These are phyloP conservation scores for Benincasa hispida DNA, from an alignment of 306 rosid species.

Conservation along the genomic window DNA sequence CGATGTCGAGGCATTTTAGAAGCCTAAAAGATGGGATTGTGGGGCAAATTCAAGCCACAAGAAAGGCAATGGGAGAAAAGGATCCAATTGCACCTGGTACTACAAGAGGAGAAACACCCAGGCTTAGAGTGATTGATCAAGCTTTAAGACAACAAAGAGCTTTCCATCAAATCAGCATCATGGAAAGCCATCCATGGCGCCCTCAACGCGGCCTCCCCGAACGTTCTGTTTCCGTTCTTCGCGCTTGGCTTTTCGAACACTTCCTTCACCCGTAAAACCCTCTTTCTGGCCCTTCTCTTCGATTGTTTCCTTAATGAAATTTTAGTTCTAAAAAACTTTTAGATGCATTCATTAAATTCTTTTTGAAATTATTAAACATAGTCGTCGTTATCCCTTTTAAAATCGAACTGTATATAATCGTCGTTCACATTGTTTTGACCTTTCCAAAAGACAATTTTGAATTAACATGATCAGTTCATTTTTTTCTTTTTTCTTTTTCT, in stretches of 20 bases:
- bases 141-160: slow-evolving; percentile 71
- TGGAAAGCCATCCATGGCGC: slow-evolving; percentile 96
- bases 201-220: slow-evolving; percentile 99
- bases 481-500: too few species aligned
- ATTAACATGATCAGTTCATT: too few species aligned
- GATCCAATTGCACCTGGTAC: slow-evolving; percentile 66
- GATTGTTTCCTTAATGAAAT: too few species aligned
- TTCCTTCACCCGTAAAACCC: slow-evolving; percentile 80
- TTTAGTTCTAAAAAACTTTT: background rate
- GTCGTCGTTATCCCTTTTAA: too few species aligned
- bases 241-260: slow-evolving; percentile 98
- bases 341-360: background rate
- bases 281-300: background rate
- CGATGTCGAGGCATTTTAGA: slow-evolving; percentile 83
- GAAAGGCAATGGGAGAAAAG: slow-evolving; percentile 75
- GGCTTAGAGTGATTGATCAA: slow-evolving; percentile 72
- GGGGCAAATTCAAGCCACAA: slow-evolving; percentile 44
- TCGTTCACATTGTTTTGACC: background rate
- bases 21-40: slow-evolving; percentile 69
- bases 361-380: too few species aligned
- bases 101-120: slow-evolving; percentile 73
- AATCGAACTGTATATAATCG: background rate
- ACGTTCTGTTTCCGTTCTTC: slow-evolving; percentile 70
- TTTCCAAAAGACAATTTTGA: too few species aligned
- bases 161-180: slow-evolving; percentile 76